phyloP scores from a whole-genome alignment of 2,329 filamentous ascomycete species.

The Ceratocystis cacaofunesta region DNA sequence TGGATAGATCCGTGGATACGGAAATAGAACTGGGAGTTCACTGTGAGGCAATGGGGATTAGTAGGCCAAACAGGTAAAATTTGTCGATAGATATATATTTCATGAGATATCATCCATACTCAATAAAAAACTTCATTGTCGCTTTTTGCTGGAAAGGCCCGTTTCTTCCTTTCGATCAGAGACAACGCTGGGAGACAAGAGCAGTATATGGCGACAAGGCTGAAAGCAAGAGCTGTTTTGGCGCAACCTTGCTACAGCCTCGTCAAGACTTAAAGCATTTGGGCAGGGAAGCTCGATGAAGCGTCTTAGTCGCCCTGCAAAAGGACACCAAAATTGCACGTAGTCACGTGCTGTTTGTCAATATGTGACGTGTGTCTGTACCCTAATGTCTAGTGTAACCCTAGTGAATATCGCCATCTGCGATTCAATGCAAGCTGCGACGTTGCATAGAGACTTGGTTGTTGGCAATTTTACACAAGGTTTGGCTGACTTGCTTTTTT shows the following conservation, averaged over 20 bases:
- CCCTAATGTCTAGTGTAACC: background rate
- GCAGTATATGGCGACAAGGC: conserved; percentile 2
- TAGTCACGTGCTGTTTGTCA: background rate
- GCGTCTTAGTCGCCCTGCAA: too few species aligned
- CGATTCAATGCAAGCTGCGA: background rate
- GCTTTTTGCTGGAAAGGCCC: background rate
- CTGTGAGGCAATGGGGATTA: conserved; percentile 22
- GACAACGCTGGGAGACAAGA: background rate
- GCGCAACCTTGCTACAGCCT: conserved; percentile 7
- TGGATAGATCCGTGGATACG: conserved; percentile 45
- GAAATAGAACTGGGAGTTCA: conserved; percentile 42
- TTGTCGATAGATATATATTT: background rate
- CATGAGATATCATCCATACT: conserved; percentile 24
- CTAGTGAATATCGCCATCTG: background rate
- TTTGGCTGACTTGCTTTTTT: too few species aligned
- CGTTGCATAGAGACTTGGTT: background rate
- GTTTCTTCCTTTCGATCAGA: background rate
- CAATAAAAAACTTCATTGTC: conserved; percentile 39
- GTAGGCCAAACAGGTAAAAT: background rate
- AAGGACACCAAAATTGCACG: background rate
- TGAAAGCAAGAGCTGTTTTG: background rate
- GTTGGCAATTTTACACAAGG: too few species aligned
- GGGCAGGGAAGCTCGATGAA: background rate
- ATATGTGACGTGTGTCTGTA: background rate
- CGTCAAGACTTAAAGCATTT: background rate